Conservation (phyloP, 139 green algal genomes). For the Nannochloris sp. region DNA sequence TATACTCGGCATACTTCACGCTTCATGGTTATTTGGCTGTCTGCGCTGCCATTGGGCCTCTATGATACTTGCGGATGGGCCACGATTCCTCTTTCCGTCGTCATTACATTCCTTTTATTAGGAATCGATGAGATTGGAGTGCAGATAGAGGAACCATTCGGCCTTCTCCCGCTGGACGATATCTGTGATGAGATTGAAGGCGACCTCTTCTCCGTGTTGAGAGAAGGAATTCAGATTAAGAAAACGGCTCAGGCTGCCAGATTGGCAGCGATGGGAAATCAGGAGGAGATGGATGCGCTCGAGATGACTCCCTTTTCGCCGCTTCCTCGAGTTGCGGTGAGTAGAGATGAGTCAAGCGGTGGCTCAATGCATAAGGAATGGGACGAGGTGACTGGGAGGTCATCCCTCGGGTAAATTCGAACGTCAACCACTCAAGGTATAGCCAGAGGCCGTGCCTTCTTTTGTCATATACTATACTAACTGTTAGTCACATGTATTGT, state of each 20-base stretch:
- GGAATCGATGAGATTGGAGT: slow-evolving; percentile 82
- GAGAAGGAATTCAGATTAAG: background rate
- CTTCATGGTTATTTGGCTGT: slow-evolving; percentile 59
- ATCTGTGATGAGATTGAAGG: slow-evolving; percentile 22
- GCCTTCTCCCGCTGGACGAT: slow-evolving; percentile 34
- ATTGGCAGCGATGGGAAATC: too few species aligned
- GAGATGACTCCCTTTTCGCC: too few species aligned
- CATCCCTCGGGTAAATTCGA: too few species aligned
- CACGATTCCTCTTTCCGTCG: slow-evolving; percentile 35
- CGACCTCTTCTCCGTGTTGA: slow-evolving; percentile 12
- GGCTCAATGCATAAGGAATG: too few species aligned
- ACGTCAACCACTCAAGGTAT: too few species aligned
- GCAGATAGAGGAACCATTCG: slow-evolving; percentile 47
- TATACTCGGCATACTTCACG: slow-evolving; percentile 69
- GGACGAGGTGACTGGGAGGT: too few species aligned
- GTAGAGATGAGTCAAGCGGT: too few species aligned
- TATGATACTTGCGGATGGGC: slow-evolving; percentile 59
- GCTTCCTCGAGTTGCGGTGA: too few species aligned
- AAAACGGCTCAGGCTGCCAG: background rate
- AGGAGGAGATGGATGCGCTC: too few species aligned
- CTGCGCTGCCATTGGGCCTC: slow-evolving; percentile 20
- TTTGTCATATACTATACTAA: too few species aligned
- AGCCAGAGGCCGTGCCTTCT: too few species aligned
- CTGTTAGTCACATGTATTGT: too few species aligned
- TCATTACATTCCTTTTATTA: slow-evolving; percentile 65